These are phyloP conservation scores for Auriculariales sp. DNA, from an alignment of 768 basidiomycete genomes.

Conservation along the genomic window DNA sequence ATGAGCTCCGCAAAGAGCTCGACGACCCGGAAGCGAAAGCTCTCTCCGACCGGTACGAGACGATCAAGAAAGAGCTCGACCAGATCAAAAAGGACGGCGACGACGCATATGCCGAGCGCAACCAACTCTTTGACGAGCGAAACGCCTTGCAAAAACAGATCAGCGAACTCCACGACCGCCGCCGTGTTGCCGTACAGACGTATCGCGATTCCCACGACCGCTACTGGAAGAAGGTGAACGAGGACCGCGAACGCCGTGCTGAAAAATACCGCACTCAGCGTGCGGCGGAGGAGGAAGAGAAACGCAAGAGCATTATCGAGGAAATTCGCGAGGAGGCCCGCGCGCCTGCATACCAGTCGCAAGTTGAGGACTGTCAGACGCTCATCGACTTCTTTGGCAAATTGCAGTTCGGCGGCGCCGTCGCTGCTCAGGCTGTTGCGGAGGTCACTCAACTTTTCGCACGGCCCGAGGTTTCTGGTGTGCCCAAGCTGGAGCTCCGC, in stretches of 20 bases:
- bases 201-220: slow-evolving; percentile 76
- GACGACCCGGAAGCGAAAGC: slow-evolving; percentile 87
- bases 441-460: slow-evolving; percentile 26
- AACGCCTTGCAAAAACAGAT: slow-evolving; percentile 55
- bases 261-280: slow-evolving; percentile 65
- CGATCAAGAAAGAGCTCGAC: slow-evolving; percentile 74
- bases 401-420: slow-evolving; percentile 28
- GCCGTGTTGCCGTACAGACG: slow-evolving; percentile 53
- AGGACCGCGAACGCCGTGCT: slow-evolving; percentile 73
- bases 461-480: slow-evolving; percentile 33
- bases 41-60: slow-evolving; percentile 63
- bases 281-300: slow-evolving; percentile 61
- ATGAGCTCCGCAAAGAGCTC: slow-evolving; percentile 66
- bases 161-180: slow-evolving; percentile 55
- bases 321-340: slow-evolving; percentile 83
- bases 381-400: slow-evolving; percentile 76
- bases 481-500: slow-evolving; percentile 72
- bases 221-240: slow-evolving; percentile 72
- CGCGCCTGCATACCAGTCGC: slow-evolving; percentile 74
- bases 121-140: slow-evolving; percentile 78
- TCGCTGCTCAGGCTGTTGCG: slow-evolving; percentile 14
- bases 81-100: slow-evolving; percentile 76
- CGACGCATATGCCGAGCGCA: slow-evolving; percentile 65
- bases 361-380: slow-evolving; percentile 94
- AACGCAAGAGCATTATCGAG: slow-evolving; percentile 65